Evolutionary conservation across 768 basidiomycete genomes (phyloP), one percentile per base, ranked within the genome.

Genomic region (Russula virescens): DNA sequence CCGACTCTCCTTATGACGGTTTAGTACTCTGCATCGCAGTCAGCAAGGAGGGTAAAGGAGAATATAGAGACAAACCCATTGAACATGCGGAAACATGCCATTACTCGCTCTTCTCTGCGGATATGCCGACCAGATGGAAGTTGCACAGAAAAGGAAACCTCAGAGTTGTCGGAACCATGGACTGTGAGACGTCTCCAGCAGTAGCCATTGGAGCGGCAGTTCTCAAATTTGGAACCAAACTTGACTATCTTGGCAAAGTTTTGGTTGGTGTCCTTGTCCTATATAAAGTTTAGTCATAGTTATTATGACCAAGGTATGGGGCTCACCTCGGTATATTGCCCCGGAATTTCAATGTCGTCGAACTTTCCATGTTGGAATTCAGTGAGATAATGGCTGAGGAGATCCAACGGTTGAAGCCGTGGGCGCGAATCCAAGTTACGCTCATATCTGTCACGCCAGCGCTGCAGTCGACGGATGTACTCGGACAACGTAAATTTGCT

Each of bases 321-420:
- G 19, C 77, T 69, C 58, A 91, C 94, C 83, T 98, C 92, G 0
- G 94, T 90, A 72, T 99, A 99, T 73, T 99, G 97, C 8, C 97
- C 97, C n/a, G 95, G 95, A 54, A 99, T 85, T 71, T 99, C 95
- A 43, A 99, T 91, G 66, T 99, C 96, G 66, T 98, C 97, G 54
- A 96, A 94, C 73, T 94, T 97, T 70, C 86, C 87, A 73, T 98
- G 94, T 68, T 98, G 96, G 79, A 98, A 99, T 74, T 98, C 97
- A 8, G 92, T 90, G 69, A 99, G 78, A 75, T 94, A 97, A 74
- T 95, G 94, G 66, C 92, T 94, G 47, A 91, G 78, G 52, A 86
- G 78, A 65, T 97, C 94, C 60, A 99, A 77, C 5, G 92, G 85
- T 69, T 96, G 94, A 48, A 87, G 74, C 42, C 88, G 85, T 49